Conservation (phyloP, 1,139 yeast genomes). For the Arxiozyma heterogenica region DNA sequence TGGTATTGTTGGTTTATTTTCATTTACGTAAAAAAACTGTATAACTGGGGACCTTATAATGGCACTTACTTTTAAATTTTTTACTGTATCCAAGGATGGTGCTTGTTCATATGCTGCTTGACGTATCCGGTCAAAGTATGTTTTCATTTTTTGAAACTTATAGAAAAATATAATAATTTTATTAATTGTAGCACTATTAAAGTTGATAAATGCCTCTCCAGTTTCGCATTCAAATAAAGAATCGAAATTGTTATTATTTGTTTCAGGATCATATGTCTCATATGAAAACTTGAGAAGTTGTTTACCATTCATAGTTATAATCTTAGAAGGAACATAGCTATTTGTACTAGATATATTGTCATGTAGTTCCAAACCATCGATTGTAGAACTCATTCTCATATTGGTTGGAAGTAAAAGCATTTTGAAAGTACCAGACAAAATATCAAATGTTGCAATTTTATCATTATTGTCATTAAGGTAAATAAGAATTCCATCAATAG, state of each 20-base stretch:
- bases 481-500: conserved; percentile 63
- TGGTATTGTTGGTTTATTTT: conserved; percentile 35
- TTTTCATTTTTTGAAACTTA: conserved; percentile 79
- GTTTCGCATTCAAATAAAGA: conserved; percentile 59
- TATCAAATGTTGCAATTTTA: conserved; percentile 66
- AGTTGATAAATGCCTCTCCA: conserved; percentile 66
- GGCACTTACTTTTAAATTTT: conserved; percentile 63
- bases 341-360: conserved; percentile 55
- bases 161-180: conserved; percentile 58
- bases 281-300: conserved; percentile 76
- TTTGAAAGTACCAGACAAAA: conserved; percentile 64
- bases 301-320: conserved; percentile 73
- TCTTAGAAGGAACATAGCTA: conserved; percentile 38
- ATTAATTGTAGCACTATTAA: conserved; percentile 72
- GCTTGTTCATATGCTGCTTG: conserved; percentile 65
- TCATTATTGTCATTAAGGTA: conserved; percentile 78
- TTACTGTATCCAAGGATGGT: conserved; percentile 31
- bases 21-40: conserved; percentile 58
- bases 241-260: conserved; percentile 40
- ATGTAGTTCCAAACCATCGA: conserved; percentile 72
- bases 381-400: conserved; percentile 61
- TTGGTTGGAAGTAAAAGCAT: conserved; percentile 67
- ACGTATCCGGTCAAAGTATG: conserved; percentile 76
- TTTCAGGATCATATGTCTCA: conserved; percentile 64
- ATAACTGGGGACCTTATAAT: conserved; percentile 73